Evolutionary conservation across 495 filamentous ascomycete species (phyloP).

Genomic region (Trypethelium eluteriae): DNA sequence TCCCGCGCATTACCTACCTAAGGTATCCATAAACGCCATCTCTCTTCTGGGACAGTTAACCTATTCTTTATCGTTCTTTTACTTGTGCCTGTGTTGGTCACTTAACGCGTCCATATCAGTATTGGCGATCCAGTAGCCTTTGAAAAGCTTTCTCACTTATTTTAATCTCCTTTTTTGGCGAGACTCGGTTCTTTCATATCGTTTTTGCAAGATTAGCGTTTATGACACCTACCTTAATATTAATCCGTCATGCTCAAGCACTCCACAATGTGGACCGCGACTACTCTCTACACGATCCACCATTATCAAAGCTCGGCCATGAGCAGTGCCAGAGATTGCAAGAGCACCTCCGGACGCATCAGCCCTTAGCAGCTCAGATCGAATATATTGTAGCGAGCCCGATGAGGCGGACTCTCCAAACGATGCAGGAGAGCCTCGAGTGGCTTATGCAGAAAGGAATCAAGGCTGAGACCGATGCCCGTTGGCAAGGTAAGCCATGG

Average conservation of each 20-base stretch:
- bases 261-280: constrained; percentile 49
- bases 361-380: constrained; percentile 43
- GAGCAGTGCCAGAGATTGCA: constrained; percentile 46
- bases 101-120: too few species aligned
- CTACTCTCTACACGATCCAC: constrained; percentile 47
- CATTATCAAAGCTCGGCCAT: constrained; percentile 47
- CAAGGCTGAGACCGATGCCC: constrained; percentile 45
- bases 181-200: not conserved
- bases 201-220: not conserved
- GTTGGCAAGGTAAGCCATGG: constrained; percentile 41
- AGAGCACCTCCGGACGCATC: constrained; percentile 39
- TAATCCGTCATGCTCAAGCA: constrained; percentile 53
- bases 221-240: constrained; percentile 54
- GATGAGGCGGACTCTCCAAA: constrained; percentile 53
- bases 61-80: too few species aligned
- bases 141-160: not conserved
- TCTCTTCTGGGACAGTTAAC: too few species aligned
- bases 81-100: too few species aligned
- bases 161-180: too few species aligned
- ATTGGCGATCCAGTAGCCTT: too few species aligned
- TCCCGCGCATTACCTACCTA: too few species aligned
- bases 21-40: too few species aligned
- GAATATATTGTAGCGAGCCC: constrained; percentile 52
- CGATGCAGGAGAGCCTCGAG: constrained; percentile 43
- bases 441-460: constrained; percentile 48